Evolutionary conservation across 2,329 filamentous ascomycete genomes (phyloP).

Genomic region (Gaeumannomyces tritici): DNA sequence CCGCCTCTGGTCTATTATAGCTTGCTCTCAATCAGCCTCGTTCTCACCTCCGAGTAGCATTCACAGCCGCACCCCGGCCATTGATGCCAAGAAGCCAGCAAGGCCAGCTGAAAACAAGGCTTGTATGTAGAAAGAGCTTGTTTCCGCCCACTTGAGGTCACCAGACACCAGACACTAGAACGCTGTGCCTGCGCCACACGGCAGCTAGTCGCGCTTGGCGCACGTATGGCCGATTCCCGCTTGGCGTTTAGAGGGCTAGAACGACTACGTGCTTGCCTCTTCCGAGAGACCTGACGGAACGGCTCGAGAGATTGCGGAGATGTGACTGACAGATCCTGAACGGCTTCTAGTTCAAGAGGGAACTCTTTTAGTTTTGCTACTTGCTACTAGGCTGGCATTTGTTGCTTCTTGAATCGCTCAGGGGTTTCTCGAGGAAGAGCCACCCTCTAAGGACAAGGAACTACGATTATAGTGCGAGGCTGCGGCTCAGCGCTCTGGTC

Average conservation of each 20-base stretch:
- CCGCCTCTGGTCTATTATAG: background rate
- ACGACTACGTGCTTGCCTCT: too few species aligned
- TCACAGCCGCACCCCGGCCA: background rate
- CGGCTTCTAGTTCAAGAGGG: too few species aligned
- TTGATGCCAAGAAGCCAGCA: background rate
- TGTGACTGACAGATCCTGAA: too few species aligned
- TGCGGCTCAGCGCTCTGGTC: too few species aligned
- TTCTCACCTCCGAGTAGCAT: background rate
- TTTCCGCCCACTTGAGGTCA: background rate
- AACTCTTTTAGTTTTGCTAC: too few species aligned
- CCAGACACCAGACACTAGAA: background rate
- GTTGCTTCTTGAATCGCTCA: too few species aligned
- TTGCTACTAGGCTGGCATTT: too few species aligned
- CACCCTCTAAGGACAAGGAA: too few species aligned
- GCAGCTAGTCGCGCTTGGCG: background rate
- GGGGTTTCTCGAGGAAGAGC: too few species aligned
- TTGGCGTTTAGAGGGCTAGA: background rate
- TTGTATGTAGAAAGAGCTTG: background rate
- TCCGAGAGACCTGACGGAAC: too few species aligned
- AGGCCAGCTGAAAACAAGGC: background rate
- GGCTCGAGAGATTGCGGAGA: too few species aligned
- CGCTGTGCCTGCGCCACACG: background rate
- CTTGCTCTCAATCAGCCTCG: background rate
- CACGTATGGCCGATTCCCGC: background rate
- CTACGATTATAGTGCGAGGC: too few species aligned